Percentiles rank a stretch among this genome's conserved stretches.
These are phyloP conservation scores for Oryza longistaminata DNA, from an alignment of 176 grass and related monocot species.

Conservation along the genomic window DNA sequence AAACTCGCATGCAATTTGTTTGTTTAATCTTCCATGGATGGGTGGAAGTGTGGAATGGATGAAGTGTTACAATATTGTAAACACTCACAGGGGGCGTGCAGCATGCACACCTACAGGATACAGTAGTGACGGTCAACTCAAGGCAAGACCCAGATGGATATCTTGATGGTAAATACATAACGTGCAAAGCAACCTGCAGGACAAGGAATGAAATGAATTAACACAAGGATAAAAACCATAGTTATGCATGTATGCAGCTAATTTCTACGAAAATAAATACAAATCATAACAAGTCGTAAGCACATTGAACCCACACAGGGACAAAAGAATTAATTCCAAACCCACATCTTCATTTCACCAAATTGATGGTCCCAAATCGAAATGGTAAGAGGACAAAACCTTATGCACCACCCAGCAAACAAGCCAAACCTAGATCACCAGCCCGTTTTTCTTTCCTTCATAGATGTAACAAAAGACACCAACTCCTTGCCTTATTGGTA, in stretches of 20 bases:
- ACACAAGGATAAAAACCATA: conserved; percentile 2
- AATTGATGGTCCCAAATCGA: conserved; percentile 26
- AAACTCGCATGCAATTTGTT: conserved; percentile 19
- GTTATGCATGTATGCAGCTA: neutral
- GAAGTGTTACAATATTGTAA: neutral
- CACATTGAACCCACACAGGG: conserved; percentile 7
- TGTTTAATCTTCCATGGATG: conserved; percentile 33
- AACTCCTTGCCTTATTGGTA: conserved; percentile 41
- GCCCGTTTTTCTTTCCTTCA: conserved; percentile 31
- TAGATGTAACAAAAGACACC: conserved; percentile 5
- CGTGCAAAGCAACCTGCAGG: conserved; percentile 5
- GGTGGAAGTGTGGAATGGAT: conserved; percentile 12
- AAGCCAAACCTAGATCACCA: conserved; percentile 31
- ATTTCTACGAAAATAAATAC: conserved; percentile 11
- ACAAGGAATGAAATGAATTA: conserved; percentile 8
- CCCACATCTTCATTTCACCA: conserved; percentile 41
- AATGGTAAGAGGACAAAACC: conserved; percentile 24
- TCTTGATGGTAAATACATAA: neutral
- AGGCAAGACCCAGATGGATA: conserved; percentile 1
- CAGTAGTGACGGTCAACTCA: neutral
- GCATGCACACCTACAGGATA: conserved; percentile 25
- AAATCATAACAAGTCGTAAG: conserved; percentile 2
- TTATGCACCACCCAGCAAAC: conserved; percentile 22
- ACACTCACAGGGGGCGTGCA: conserved; percentile 20
- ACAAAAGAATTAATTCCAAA: conserved; percentile 14